These are phyloP conservation scores for Barbarea vulgaris DNA, from an alignment of 345 rosid species.

Conservation along the genomic window DNA sequence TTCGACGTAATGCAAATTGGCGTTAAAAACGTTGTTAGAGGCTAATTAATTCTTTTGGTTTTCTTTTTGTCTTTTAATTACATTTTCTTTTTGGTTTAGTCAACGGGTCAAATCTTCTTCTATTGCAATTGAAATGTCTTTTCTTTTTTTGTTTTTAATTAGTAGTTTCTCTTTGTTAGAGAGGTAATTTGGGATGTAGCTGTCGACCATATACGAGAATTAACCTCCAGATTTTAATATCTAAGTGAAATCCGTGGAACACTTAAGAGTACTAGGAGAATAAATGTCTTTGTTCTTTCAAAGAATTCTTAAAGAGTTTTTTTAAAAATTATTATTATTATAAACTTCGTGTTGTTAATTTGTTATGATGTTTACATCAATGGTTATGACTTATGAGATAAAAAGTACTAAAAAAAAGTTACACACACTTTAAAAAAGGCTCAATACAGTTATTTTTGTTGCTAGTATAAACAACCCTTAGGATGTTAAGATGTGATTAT, in stretches of 20 bases:
- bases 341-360: background rate
- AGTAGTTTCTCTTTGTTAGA: slow-evolving; percentile 15
- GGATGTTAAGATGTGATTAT: background rate
- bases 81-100: background rate
- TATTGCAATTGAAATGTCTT: slow-evolving; percentile 11
- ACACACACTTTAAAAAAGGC: too few species aligned
- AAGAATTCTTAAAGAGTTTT: background rate
- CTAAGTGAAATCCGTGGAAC: background rate
- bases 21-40: background rate
- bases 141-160: background rate
- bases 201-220: slow-evolving; percentile 7
- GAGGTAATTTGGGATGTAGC: slow-evolving; percentile 2
- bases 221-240: slow-evolving; percentile 5
- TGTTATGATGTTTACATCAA: background rate
- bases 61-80: too few species aligned
- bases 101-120: slow-evolving; percentile 25
- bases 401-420: background rate
- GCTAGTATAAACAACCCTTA: background rate
- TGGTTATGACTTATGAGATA: background rate
- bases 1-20: slow-evolving; percentile 7
- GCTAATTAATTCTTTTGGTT: slow-evolving; percentile 11
- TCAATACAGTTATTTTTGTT: background rate
- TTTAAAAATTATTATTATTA: background rate
- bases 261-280: background rate
- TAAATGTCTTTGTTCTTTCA: background rate